Base-by-base conservation (phyloP, 495 filamentous ascomycete genomes). In the Lophiotrema nucula region DNA sequence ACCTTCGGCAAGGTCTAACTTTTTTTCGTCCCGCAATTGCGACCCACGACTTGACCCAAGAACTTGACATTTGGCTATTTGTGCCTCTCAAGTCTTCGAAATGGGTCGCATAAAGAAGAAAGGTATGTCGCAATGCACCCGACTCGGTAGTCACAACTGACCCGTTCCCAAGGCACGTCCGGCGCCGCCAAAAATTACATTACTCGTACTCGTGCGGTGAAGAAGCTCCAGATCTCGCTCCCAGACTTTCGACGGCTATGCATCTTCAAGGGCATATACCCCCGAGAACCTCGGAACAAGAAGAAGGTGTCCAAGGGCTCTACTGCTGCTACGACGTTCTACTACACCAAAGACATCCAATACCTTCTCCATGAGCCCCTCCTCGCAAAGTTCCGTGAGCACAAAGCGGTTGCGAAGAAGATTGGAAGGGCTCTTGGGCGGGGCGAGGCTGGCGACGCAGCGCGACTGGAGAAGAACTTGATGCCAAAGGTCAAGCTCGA, bases 191-290 rank as follows among this genome's bases (percentile, higher is more conserved):
- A 92, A 77, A 97, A 97, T 81, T 98, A 91, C 79, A 92, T 97
- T 62, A 97, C 92, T 43, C 83, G 93, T 73, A 96, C 91, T 2
- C 90, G 95, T 73, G 93, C 95, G 15, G 90, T 97, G 60, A 88
- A 91, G 65, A 97, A 97, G 78, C 86, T 98, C 59, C 93, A 98
- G 75, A 88, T 97, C 71, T 95, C 90, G 62, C 81, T 98, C 48
- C 90, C 90, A 35, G 95, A 98, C 75, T 98, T 98, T 75, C 86
- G 93, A 73, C 87, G 95, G 70, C 81, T 98, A 71, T 98, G 93
- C 74, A 98, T 98, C 67, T 98, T 95, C 83, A 97, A 97, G 76
- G 93, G 82, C 85, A 97, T 98, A 59, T 97, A 97, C 73, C 93
- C 93, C 56, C 85, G 93, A 70, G 95, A 98, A 77, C 93, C 93